A percentile compares a stretch with the other conserved stretches of the same genome.
Conservation (phyloP, 2,329 filamentous ascomycete species). For the Sclerotinia glacialis region DNA sequence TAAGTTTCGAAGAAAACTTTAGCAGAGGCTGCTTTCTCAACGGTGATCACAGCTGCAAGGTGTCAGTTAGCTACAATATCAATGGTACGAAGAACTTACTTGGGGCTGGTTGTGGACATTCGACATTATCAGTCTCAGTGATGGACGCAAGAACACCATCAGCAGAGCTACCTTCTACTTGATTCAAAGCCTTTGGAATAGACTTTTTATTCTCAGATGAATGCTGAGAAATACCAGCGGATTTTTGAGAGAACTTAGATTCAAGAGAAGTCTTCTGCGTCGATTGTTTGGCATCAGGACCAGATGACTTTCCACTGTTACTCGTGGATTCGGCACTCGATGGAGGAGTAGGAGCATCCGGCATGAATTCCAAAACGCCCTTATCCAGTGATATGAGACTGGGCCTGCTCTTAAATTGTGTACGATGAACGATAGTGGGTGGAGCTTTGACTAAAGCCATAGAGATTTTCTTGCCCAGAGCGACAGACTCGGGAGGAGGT, state of each 20-base stretch:
- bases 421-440: slow-evolving; percentile 46
- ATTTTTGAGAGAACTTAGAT: slow-evolving; percentile 42
- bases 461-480: slow-evolving; percentile 40
- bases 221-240: slow-evolving; percentile 32
- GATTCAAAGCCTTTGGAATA: slow-evolving; percentile 24
- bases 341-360: slow-evolving; percentile 31
- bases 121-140: slow-evolving; percentile 29
- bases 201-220: slow-evolving; percentile 37
- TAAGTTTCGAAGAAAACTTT: slow-evolving; percentile 86
- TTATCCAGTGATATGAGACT: slow-evolving; percentile 41
- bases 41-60: slow-evolving; percentile 49
- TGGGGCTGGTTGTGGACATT: slow-evolving; percentile 33
- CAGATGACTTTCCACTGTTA: slow-evolving; percentile 36
- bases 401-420: slow-evolving; percentile 42
- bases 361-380: slow-evolving; percentile 29
- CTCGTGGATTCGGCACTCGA: slow-evolving; percentile 33
- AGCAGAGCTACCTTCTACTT: slow-evolving; percentile 28
- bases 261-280: slow-evolving; percentile 42
- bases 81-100: slow-evolving; percentile 28
- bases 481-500: slow-evolving; percentile 7
- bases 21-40: slow-evolving; percentile 74
- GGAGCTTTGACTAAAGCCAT: slow-evolving; percentile 43
- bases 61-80: slow-evolving; percentile 1
- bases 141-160: slow-evolving; percentile 35
- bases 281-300: slow-evolving; percentile 34